Percentiles rank a stretch among this genome's conserved stretches.
Conservation (phyloP, 176 grass and related monocot genomes). For the Thalia dealbata region DNA sequence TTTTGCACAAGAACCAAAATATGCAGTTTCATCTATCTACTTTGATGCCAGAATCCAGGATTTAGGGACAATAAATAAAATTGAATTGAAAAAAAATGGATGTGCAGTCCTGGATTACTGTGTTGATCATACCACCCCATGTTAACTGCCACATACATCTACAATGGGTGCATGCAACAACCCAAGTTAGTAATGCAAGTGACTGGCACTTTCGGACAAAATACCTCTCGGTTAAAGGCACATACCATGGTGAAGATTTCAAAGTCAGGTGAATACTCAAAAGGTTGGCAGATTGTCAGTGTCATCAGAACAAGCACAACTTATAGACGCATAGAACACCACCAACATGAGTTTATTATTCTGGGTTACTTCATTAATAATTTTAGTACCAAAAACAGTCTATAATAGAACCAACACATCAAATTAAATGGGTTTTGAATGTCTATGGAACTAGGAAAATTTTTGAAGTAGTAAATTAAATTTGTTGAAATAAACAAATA, state of each 20-base stretch:
- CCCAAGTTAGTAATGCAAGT: not conserved
- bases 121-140: not conserved
- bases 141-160: not conserved
- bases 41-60: not conserved
- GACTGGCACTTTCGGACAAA: not conserved
- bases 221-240: not conserved
- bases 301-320: no score
- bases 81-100: not conserved
- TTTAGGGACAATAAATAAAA: not conserved
- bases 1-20: not conserved
- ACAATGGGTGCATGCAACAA: not conserved
- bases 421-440: no score
- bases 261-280: not conserved
- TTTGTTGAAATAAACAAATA: constrained; percentile 1
- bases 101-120: not conserved
- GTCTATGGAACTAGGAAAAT: no score
- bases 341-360: not conserved
- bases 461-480: not conserved
- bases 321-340: not conserved
- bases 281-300: not conserved
- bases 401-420: not conserved
- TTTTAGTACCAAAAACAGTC: not conserved
- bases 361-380: not conserved
- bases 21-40: not conserved
- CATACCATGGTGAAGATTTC: not conserved